Evolutionary conservation across 2,329 filamentous ascomycete species (phyloP).

Genomic region (Seiridium cupressi): DNA sequence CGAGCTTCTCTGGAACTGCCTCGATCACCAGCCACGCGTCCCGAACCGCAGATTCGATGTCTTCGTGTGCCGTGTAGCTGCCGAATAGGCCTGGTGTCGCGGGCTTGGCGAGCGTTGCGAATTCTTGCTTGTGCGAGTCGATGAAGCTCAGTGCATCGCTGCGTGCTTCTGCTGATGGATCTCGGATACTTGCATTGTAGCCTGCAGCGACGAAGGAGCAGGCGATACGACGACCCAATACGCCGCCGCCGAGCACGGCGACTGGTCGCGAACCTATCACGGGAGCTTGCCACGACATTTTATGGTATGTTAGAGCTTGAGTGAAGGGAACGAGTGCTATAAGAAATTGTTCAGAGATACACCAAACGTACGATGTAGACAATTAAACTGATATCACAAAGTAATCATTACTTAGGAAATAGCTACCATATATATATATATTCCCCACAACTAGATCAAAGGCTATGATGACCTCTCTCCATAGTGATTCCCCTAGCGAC

Average conservation of each 20-base stretch:
- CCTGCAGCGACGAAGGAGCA: neutral
- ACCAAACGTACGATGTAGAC: no score
- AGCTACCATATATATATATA: neutral
- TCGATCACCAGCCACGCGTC: slow-evolving; percentile 54
- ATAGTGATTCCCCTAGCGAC: no score
- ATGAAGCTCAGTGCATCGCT: neutral
- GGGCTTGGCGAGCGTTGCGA: neutral
- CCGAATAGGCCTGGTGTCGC: slow-evolving; percentile 21
- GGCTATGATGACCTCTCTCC: neutral
- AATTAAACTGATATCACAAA: neutral
- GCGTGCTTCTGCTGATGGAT: neutral
- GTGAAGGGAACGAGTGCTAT: neutral
- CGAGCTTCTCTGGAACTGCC: slow-evolving; percentile 48
- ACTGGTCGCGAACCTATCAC: neutral
- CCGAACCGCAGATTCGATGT: slow-evolving; percentile 36
- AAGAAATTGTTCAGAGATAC: no score
- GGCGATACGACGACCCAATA: slow-evolving; percentile 6
- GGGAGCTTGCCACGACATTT: slow-evolving; percentile 4
- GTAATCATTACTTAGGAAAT: neutral
- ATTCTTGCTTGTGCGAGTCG: neutral
- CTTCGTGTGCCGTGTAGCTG: slow-evolving; percentile 24
- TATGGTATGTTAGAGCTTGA: neutral
- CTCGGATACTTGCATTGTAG: slow-evolving; percentile 5
- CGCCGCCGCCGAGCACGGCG: slow-evolving; percentile 5
- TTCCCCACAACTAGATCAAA: neutral